Percentiles rank a stretch among this genome's conserved stretches.
Conservation (phyloP, 2,329 filamentous ascomycete species). For the Mycosphaerelloides madeirae region DNA sequence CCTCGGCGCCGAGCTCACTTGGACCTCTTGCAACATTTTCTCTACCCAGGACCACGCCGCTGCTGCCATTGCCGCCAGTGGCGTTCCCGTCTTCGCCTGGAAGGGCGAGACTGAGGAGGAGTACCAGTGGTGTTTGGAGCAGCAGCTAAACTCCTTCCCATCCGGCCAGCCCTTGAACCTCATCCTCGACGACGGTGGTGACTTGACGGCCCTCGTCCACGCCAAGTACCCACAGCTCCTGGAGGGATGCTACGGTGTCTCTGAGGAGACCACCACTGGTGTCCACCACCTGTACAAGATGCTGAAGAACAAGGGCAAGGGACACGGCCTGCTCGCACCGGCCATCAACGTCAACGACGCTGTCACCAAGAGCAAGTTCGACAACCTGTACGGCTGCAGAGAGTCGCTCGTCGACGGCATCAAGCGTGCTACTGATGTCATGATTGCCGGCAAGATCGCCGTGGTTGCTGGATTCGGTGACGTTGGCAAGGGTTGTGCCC, state of each 20-base stretch:
- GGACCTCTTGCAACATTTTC: constrained; percentile 99
- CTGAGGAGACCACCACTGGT: constrained; percentile 98
- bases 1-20: constrained; percentile 97
- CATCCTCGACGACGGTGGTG: constrained; percentile 97
- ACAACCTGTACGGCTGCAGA: constrained; percentile 99
- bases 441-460: constrained; percentile 98
- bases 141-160: constrained; percentile 96
- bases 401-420: constrained; percentile 98
- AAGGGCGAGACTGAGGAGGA: constrained; percentile 98
- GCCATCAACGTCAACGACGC: constrained; percentile 99
- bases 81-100: constrained; percentile 82
- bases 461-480: constrained; percentile 98
- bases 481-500: constrained; percentile 96
- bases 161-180: constrained; percentile 95
- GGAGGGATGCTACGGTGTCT: constrained; percentile 96
- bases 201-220: constrained; percentile 94
- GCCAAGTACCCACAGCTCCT: constrained; percentile 98
- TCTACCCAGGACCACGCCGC: constrained; percentile 98
- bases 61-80: constrained; percentile 88
- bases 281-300: constrained; percentile 99
- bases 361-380: constrained; percentile 99
- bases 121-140: constrained; percentile 99
- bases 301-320: constrained; percentile 73
- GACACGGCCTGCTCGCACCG: constrained; percentile 72
- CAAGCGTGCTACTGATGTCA: constrained; percentile 98